Evolutionary conservation across 306 rosid species (phyloP), one percentile per base, ranked within the genome.

Genomic region (Potentilla sterilis): DNA sequence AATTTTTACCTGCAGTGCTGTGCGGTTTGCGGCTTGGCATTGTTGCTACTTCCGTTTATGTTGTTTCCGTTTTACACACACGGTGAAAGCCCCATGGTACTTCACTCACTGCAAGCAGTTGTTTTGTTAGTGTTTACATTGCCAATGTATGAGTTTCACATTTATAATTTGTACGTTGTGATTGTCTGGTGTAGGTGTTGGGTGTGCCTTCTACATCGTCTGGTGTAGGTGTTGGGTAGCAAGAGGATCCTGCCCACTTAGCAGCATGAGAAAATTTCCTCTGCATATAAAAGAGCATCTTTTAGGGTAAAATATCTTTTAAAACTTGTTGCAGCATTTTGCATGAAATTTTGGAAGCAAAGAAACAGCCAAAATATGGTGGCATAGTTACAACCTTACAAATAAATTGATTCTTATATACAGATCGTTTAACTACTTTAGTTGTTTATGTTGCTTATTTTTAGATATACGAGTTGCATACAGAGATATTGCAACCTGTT

Each of bases 51-150:
- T 78, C 98, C 98, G 47, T 18, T 87, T 79, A 40, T 91, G 77
- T 77, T 93, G 91, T 88, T 87, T 84, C 97, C 97, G 62, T 78
- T 91, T 77, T 93, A 91, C 89, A 77, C 43, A 72, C 79, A 80
- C 51, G 83, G 77, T 71, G 83, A 83, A 46, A 81, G 83, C 59
- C 91, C 92, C 72, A 70, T 82, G 97, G 98, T 91, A 93, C 40
- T 41, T 63, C 46, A 28, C 76, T 69, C n/a, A 82, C 74, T 49
- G 66, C 21, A 41, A 77, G 40, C 76, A 40, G 61, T 72, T 75
- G 19, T 18, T 24, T 41, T 75, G 79, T 37, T 28, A 28, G 28
- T 28, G 28, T 28, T 28, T 28, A 28, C 28, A 28, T 28, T 28
- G 28, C 28, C 28, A 28, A 28, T 28, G 28, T 28, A 28, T 28